Evolutionary conservation across 331 rosid genomes (phyloP), one percentile per base, ranked within the genome.

Genomic region (Phaseolus coccineus): DNA sequence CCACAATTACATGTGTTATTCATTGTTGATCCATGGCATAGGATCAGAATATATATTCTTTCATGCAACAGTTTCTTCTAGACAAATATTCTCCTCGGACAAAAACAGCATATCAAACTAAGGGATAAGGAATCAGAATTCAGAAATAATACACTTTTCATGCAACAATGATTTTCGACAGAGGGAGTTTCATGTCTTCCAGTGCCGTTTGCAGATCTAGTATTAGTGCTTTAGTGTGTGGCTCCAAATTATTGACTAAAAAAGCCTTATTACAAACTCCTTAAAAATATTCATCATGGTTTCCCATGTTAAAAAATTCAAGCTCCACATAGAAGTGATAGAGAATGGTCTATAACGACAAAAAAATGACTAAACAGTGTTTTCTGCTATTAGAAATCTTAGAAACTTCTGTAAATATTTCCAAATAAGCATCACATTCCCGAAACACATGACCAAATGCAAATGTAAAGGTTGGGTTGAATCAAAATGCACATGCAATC

Each of bases 1-100:
- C 74, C 62, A 57, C 69, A 79, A 78, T 6, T 68, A 69, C 12
- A 28, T 0, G 33, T 25, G 11, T 52, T 47, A 55, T 15, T 55
- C 56, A 77, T 35, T 33, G 37, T 35, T 13, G 31, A 50, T 73
- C 56, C 58, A 31, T 27, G 42, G 35, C 28, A 39, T 8, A 66
- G n/a, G 27, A 81, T 66, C 61, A 59, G 33, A 62, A 69, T 42
- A 46, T 61, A 78, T 69, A 4, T 52, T 67, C 14, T 77, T 62
- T 62, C 53, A 82, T 33, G 76, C 70, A 77, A 73, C 37, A 51
- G 46, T 44, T 53, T 47, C 67, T 78, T 68, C 4, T 63, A 77
- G 48, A 77, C 51, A 69, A 68, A 82, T 57, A 22, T 13, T 63
- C 47, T 27, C 19, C 57, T 25, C 35, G 19, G 8, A 69, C 59